A percentile compares a stretch with the other conserved stretches of the same genome.
Evolutionary conservation across 2,329 filamentous ascomycete genomes (phyloP).

Genomic region (Fusarium sp.): DNA sequence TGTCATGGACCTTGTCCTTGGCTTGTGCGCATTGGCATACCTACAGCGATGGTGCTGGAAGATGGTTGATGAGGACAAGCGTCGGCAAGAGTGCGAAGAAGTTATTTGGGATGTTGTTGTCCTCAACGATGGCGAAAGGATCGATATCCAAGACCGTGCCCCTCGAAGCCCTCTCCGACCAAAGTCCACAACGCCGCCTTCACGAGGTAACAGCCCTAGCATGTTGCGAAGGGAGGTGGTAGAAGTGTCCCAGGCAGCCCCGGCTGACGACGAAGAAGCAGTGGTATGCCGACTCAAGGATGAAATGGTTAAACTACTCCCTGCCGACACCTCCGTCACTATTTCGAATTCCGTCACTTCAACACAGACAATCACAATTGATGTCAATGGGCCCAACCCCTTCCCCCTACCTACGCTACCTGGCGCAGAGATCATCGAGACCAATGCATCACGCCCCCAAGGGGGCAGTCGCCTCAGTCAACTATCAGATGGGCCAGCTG

Average conservation of each 20-base stretch:
- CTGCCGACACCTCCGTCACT: constrained; percentile 67
- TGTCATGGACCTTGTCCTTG: constrained; percentile 70
- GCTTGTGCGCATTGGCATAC: constrained; percentile 70
- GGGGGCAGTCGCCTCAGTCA: constrained; percentile 26
- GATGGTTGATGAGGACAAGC: constrained; percentile 62
- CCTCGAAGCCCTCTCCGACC: constrained; percentile 7
- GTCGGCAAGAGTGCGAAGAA: constrained; percentile 63
- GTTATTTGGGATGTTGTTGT: constrained; percentile 76
- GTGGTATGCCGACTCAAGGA: constrained; percentile 59
- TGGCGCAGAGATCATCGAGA: constrained; percentile 69
- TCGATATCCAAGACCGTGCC: constrained; percentile 59
- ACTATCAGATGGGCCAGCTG: constrained; percentile 36
- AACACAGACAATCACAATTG: constrained; percentile 73
- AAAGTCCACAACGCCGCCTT: background rate
- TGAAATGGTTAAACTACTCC: constrained; percentile 66
- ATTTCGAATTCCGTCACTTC: constrained; percentile 70
- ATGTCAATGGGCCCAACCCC: constrained; percentile 66
- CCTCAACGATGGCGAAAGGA: constrained; percentile 66
- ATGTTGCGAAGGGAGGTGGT: background rate
- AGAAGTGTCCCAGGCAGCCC: background rate
- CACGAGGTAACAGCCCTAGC: constrained; percentile 1
- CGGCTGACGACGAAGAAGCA: constrained; percentile 55
- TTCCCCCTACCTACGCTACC: constrained; percentile 66
- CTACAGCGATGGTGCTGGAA: constrained; percentile 69
- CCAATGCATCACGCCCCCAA: constrained; percentile 50